Percentiles rank a stretch among this genome's conserved stretches.
These are phyloP conservation scores for Cystoderma amianthinum DNA, from an alignment of 768 basidiomycete genomes.

Conservation along the genomic window DNA sequence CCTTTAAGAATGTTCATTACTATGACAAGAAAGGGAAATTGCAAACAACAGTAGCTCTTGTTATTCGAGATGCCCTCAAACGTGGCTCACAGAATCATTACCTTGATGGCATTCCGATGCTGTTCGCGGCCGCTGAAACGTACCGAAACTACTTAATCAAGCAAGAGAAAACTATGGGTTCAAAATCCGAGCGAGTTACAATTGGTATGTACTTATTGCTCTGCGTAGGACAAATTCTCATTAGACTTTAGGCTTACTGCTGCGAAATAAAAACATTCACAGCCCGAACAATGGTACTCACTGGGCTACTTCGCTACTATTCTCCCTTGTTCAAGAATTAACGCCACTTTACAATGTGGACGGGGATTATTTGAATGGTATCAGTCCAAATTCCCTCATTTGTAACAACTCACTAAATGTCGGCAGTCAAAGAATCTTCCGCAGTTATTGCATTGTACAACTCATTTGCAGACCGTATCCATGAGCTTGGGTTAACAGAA, in stretches of 20 bases:
- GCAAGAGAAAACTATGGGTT: constrained; percentile 22
- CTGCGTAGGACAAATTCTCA: not conserved
- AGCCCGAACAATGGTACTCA: constrained; percentile 51
- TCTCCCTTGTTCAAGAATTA: constrained; percentile 71
- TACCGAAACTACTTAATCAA: constrained; percentile 27
- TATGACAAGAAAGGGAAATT: constrained; percentile 57
- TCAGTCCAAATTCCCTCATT: constrained; percentile 8
- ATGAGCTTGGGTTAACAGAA: constrained; percentile 51
- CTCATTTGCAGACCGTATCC: constrained; percentile 48
- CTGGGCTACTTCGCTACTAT: constrained; percentile 69
- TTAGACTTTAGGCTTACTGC: constrained; percentile 18
- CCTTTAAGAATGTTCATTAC: constrained; percentile 56
- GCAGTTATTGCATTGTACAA: constrained; percentile 60
- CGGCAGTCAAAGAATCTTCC: constrained; percentile 34
- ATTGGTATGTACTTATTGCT: constrained; percentile 40
- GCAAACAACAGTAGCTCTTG: constrained; percentile 54
- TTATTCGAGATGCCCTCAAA: constrained; percentile 81
- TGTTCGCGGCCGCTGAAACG: constrained; percentile 49
- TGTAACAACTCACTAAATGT: not conserved
- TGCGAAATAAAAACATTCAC: constrained; percentile 65
- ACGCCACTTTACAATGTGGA: constrained; percentile 40
- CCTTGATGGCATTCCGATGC: constrained; percentile 64
- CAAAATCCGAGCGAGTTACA: constrained; percentile 43
- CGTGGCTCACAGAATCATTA: constrained; percentile 73
- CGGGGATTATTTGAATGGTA: constrained; percentile 37